phyloP scores from a whole-genome alignment of 768 basidiomycete species.

The Termitomyces sp. region DNA sequence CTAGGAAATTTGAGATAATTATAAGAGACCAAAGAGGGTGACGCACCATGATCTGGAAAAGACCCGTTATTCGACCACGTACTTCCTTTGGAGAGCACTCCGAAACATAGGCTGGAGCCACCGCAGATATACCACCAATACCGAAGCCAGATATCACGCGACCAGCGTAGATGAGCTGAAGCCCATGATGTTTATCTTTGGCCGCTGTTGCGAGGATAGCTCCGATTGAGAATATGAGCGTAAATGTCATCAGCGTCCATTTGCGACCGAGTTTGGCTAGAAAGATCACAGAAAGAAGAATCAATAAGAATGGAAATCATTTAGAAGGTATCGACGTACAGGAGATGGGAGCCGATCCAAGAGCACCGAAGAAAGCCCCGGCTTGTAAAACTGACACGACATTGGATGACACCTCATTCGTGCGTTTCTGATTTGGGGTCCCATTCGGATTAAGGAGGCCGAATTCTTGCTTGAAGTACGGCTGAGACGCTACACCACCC shows the following conservation, averaged over 20 bases:
- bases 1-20: constrained; percentile 15
- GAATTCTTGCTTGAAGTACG: constrained; percentile 59
- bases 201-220: constrained; percentile 73
- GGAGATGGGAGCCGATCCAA: constrained; percentile 66
- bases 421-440: constrained; percentile 24
- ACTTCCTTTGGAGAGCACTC: constrained; percentile 87
- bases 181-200: constrained; percentile 40
- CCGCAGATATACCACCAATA: constrained; percentile 77
- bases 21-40: not conserved
- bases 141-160: constrained; percentile 78
- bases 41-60: constrained; percentile 79
- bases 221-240: constrained; percentile 61
- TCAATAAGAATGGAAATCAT: not conserved
- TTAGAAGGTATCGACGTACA: constrained; percentile 32
- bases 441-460: constrained; percentile 45
- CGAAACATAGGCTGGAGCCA: constrained; percentile 80
- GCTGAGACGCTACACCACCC: constrained; percentile 51
- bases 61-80: constrained; percentile 77
- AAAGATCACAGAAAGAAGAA: not conserved
- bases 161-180: constrained; percentile 73
- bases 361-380: constrained; percentile 84
- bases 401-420: constrained; percentile 64
- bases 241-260: constrained; percentile 56
- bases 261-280: constrained; percentile 62
- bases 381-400: constrained; percentile 86